Conservation (phyloP, 129 eudicot genomes). For the Chrysanthemum seticuspe region DNA sequence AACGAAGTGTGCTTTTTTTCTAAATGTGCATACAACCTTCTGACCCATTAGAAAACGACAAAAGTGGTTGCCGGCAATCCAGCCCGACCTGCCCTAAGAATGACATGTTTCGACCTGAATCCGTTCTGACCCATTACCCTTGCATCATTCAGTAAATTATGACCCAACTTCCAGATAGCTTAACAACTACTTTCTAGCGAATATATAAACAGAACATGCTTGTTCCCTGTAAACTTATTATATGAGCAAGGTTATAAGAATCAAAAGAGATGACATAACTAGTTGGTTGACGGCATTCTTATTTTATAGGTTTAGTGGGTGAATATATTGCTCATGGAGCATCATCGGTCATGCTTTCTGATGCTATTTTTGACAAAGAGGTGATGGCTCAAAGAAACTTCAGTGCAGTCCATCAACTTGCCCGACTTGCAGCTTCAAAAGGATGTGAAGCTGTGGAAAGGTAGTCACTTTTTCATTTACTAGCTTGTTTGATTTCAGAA, state of each 20-base stretch:
- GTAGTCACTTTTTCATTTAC: slow-evolving; percentile 24
- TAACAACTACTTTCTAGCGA: not conserved
- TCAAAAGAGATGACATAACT: not conserved
- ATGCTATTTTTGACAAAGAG: slow-evolving; percentile 78
- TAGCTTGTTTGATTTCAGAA: not conserved
- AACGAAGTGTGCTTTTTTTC: too few species aligned
- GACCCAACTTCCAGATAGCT: not conserved
- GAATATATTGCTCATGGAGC: slow-evolving; percentile 71
- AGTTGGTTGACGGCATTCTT: slow-evolving; percentile 21
- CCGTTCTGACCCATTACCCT: not conserved
- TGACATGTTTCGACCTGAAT: not conserved
- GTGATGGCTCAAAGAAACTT: slow-evolving; percentile 61
- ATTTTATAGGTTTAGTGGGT: slow-evolving; percentile 37
- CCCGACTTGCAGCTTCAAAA: slow-evolving; percentile 46
- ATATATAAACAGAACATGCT: not conserved
- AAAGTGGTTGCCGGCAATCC: too few species aligned
- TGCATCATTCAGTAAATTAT: not conserved
- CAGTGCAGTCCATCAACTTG: slow-evolving; percentile 43
- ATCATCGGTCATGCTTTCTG: slow-evolving; percentile 75
- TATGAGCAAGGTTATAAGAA: not conserved
- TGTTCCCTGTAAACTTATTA: not conserved
- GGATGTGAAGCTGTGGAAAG: slow-evolving; percentile 51
- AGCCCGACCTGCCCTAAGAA: too few species aligned
- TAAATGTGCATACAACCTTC: too few species aligned
- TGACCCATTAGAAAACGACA: too few species aligned